These are phyloP conservation scores for Aspergillus panamensis DNA, from an alignment of 495 filamentous ascomycete genomes.

Conservation along the genomic window DNA sequence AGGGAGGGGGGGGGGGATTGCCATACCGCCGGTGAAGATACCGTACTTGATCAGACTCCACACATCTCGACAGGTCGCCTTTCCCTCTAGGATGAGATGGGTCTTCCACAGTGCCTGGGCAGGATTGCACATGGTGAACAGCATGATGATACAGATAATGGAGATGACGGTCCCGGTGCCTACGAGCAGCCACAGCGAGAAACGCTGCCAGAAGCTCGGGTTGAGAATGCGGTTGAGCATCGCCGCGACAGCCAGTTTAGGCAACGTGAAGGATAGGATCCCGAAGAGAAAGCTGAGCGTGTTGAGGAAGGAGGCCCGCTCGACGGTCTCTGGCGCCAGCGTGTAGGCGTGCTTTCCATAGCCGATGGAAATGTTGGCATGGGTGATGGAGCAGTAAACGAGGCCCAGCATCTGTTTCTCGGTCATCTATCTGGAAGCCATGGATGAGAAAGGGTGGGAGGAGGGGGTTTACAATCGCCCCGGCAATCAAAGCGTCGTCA, in stretches of 20 bases:
- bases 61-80: constrained; percentile 28
- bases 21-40: constrained; percentile 36
- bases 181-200: constrained; percentile 21
- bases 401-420: constrained; percentile 22
- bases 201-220: constrained; percentile 16
- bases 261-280: constrained; percentile 28
- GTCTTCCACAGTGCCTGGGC: constrained; percentile 28
- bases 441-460: not conserved
- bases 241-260: constrained; percentile 29
- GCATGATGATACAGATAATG: constrained; percentile 26
- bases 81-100: constrained; percentile 19
- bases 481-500: constrained; percentile 51
- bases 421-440: not conserved
- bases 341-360: constrained; percentile 28
- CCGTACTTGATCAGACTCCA: constrained; percentile 39
- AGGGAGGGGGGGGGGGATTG: not conserved
- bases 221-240: constrained; percentile 30
- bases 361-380: constrained; percentile 25
- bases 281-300: constrained; percentile 26
- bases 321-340: constrained; percentile 13
- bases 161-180: constrained; percentile 19
- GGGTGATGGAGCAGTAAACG: constrained; percentile 18
- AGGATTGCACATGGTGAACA: constrained; percentile 31
- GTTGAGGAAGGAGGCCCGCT: constrained; percentile 24
- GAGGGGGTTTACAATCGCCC: constrained; percentile 33